Evolutionary conservation across 306 rosid species (phyloP), one percentile per base, ranked within the genome.

Genomic region (Lotus japonicus): DNA sequence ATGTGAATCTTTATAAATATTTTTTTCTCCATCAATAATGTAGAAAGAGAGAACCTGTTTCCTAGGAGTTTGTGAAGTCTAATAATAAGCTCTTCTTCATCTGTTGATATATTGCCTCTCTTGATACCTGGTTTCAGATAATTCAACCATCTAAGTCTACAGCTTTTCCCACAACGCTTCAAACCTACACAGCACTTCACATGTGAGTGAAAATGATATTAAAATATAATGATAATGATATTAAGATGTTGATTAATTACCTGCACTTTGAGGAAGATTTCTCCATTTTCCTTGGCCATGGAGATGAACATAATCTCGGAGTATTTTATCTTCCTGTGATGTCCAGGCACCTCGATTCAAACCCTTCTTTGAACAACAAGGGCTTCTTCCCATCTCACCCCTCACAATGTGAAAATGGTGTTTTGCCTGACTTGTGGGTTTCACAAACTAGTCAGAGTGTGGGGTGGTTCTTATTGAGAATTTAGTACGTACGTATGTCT

Each of bases 1-100:
- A n/a, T n/a, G n/a, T n/a, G n/a, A n/a, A n/a, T n/a, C n/a, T n/a
- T n/a, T n/a, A n/a, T n/a, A n/a, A n/a, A n/a, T n/a, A n/a, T n/a
- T n/a, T n/a, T n/a, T n/a, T n/a, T n/a, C n/a, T n/a, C n/a, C n/a
- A n/a, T n/a, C n/a, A n/a, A n/a, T n/a, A n/a, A n/a, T n/a, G n/a
- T n/a, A 21, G 3, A 21, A 1, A 21, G 3, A 21, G 3, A 3
- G 3, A 21, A 35, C 50, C 80, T 82, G 79, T 82, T 78, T 0
- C 85, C 85, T 33, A 82, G 11, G 43, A 77, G 83, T 6, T 70
- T 82, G 70, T 80, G 84, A 64, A 80, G 84, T 21, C 80, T 59
- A 9, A 80, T 64, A 45, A 80, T 80, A 13, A 70, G 85, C 0
- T 82, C 85, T 14, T 82, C 75, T 31, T 82, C 85, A 2, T 82